phyloP scores from a whole-genome alignment of 129 eudicot species.

The Solidago caesia region DNA sequence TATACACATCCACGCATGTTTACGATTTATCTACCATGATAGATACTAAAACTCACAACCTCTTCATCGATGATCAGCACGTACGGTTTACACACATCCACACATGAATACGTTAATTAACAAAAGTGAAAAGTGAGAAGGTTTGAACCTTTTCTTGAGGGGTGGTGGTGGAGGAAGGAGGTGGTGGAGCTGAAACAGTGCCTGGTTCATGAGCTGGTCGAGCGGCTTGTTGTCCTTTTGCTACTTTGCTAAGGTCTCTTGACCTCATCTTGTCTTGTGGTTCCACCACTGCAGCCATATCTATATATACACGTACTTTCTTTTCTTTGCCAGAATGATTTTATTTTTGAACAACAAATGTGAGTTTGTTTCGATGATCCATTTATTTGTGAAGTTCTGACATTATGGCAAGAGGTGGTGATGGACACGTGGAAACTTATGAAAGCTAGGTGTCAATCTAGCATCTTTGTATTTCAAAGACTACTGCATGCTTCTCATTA shows the following conservation, averaged over 20 bases:
- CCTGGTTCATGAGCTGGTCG: constrained; percentile 30
- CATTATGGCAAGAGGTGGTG: neutral
- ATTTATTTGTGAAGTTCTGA: too few species aligned
- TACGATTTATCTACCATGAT: too few species aligned
- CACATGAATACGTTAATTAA: neutral
- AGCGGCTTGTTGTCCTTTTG: constrained; percentile 43
- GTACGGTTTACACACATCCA: neutral
- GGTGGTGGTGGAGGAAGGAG: constrained; percentile 43
- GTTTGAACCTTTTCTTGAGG: constrained; percentile 4
- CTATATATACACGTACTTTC: too few species aligned
- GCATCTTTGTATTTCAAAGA: neutral
- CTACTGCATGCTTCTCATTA: neutral
- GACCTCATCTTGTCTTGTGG: constrained; percentile 30
- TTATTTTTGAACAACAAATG: too few species aligned
- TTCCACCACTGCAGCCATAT: constrained; percentile 3
- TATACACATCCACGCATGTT: too few species aligned
- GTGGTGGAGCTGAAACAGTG: constrained; percentile 39
- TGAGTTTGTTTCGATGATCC: too few species aligned
- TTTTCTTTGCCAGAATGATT: too few species aligned
- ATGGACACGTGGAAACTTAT: neutral
- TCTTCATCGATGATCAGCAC: neutral
- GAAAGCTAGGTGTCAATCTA: neutral
- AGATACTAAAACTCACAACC: too few species aligned
- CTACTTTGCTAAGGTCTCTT: constrained; percentile 40
- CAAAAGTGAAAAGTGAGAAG: neutral